phyloP scores from a whole-genome alignment of 2,329 filamentous ascomycete species.

The Coniochaeta hoffmannii region DNA sequence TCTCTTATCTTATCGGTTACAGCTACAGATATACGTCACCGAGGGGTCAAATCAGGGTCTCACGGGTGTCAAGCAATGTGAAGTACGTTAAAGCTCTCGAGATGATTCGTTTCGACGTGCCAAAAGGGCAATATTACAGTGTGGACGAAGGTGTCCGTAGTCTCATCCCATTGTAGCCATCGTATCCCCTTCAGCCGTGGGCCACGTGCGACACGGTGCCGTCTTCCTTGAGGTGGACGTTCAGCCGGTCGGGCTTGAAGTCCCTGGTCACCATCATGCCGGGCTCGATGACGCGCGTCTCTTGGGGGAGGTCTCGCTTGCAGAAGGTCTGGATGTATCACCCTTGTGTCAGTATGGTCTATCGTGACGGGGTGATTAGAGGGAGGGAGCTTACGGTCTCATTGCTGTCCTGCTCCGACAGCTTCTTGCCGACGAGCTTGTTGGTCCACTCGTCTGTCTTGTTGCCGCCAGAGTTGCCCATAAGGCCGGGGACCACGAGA shows the following conservation, averaged over 20 bases:
- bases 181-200: slow-evolving; percentile 30
- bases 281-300: slow-evolving; percentile 48
- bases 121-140: not conserved
- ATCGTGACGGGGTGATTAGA: not conserved
- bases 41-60: not conserved
- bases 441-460: slow-evolving; percentile 49
- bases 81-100: not conserved
- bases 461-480: slow-evolving; percentile 28
- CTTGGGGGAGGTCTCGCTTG: slow-evolving; percentile 50
- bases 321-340: slow-evolving; percentile 47
- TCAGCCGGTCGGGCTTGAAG: slow-evolving; percentile 45
- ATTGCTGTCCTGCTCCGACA: slow-evolving; percentile 41
- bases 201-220: slow-evolving; percentile 53
- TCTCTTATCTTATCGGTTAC: not conserved
- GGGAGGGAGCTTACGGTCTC: slow-evolving; percentile 38
- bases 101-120: not conserved
- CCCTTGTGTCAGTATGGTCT: slow-evolving; percentile 2
- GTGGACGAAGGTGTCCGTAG: not conserved
- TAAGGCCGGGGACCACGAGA: slow-evolving; percentile 56
- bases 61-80: not conserved
- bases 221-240: slow-evolving; percentile 52
- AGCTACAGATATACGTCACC: slow-evolving; percentile 10
- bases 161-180: not conserved
- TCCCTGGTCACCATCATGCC: slow-evolving; percentile 53
- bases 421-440: slow-evolving; percentile 58